Base-by-base conservation (phyloP, 2,329 filamentous ascomycete genomes). In the Colletotrichum navitas region DNA sequence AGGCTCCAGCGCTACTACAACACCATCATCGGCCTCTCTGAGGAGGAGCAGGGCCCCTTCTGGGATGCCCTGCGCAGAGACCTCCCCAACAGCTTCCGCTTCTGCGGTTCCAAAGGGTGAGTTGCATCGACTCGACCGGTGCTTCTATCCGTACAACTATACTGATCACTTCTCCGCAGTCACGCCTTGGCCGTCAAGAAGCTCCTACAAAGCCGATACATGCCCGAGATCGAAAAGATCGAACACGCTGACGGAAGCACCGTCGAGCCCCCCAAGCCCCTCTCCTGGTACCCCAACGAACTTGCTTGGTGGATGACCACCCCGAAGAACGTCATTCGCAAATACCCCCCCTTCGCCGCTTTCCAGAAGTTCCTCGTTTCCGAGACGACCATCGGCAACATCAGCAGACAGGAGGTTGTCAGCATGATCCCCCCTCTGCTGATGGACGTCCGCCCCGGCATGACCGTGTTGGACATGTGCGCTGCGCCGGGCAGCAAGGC, bases 321-420 rank as follows among this genome's bases (percentile, higher is more conserved):
- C 7, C 94, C 96, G 74, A 99, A 98, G 87, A 95, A 97, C 79
- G 92, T 98, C 75, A 89, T 99, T 74, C 92, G 96, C 77, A 95
- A 95, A 80, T 97, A 97, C 81, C 91, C 94, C 45, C 96, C 96
- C 3, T 99, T 99, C 80, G 92, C 94, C 61, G 92, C 93, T 36
- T 98, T 99, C 83, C 96, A 99, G 81, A 97, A 97, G 81, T 99
- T 98, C 85, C 88, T 99, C 62, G 96, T 99, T 61, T 97, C 95
- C 63, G 96, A 99, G 86, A 98, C 96, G 5, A 94, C 93, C 68
- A 94, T 98, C 29, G 96, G 96, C 77, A 99, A 98, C 81, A 98
- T 99, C 78, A 97, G 93, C 82, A 91, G 96, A 77, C 96, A 99
- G 83, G 96, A 99, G 84, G 92, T 97, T 55, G 96, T 99, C 78